Base-by-base conservation (phyloP, 345 rosid genomes). In the Rhodomyrtus tomentosa region DNA sequence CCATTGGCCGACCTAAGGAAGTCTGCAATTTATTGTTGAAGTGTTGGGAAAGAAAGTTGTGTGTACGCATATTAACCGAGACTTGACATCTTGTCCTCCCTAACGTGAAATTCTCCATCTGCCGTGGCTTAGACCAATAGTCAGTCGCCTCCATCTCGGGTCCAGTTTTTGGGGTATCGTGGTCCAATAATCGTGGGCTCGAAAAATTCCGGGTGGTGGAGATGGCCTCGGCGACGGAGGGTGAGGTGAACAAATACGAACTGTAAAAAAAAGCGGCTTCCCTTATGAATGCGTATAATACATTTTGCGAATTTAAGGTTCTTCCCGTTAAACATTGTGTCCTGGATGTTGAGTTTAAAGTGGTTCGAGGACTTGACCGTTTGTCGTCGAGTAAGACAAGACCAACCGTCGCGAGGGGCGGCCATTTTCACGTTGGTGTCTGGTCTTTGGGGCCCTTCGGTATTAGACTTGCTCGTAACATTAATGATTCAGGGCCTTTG, bases 71-170 rank as follows among this genome's bases (percentile, higher is more conserved):
- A 29, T 59, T 29, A 27, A 8, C 0, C 15, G 6, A 59, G 18
- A 16, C 18, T 29, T 29, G 7, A 2, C 22, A 59, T 29, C 36
- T 6, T 8, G 5, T 15, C 4, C 0, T 58, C 0, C 11, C 2
- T 59, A 29, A 14, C 20, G 3, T 0, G 0, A 59, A 14, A 27
- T 29, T 15, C 4, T 59, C 21, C 0, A 3, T 29, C 3, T 29
- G 10, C 4, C 21, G 7, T 59, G 7, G 2, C 40, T 15, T 2
- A 15, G 2, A 3, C 10, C 5, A 3, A 59, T 32, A 7, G 5
- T 32, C 10, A 1, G 10, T 10, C n/a, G n/a, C n/a, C 74, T 29
- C 22, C 40, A 59, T 59, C 21, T n/a, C n/a, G n/a, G n/a, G n/a
- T n/a, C n/a, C n/a, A n/a, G n/a, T n/a, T n/a, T n/a, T n/a, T n/a